These are phyloP conservation scores for Scytalidium lignicola DNA, from an alignment of 2,329 filamentous ascomycete genomes.

Conservation along the genomic window DNA sequence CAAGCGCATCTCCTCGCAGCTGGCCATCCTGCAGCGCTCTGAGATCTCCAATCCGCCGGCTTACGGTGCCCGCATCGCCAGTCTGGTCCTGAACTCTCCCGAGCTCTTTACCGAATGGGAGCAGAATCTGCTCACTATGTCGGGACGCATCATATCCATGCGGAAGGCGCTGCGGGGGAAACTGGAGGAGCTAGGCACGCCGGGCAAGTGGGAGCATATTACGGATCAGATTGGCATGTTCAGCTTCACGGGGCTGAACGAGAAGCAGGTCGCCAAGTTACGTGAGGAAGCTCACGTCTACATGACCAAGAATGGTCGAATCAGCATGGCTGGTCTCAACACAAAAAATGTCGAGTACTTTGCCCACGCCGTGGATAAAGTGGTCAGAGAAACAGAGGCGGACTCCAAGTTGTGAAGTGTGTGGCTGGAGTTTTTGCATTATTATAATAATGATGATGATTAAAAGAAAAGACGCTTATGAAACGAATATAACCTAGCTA, in stretches of 20 bases:
- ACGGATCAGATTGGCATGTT: constrained; percentile 99
- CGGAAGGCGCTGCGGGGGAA: constrained; percentile 70
- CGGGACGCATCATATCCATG: constrained; percentile 91
- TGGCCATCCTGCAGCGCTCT: constrained; percentile 89
- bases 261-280: constrained; percentile 68
- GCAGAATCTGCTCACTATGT: constrained; percentile 87
- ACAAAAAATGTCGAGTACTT: constrained; percentile 90
- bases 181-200: constrained; percentile 79
- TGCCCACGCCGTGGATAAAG: constrained; percentile 80
- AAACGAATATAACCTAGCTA: too few species aligned
- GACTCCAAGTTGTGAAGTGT: not conserved
- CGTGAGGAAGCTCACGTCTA: constrained; percentile 71
- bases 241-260: constrained; percentile 78
- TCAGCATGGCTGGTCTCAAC: constrained; percentile 98
- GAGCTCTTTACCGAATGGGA: constrained; percentile 83
- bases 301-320: constrained; percentile 96
- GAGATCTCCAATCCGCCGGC: constrained; percentile 97
- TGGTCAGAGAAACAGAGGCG: constrained; percentile 45
- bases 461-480: too few species aligned
- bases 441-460: too few species aligned
- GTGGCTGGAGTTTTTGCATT: too few species aligned
- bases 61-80: constrained; percentile 87
- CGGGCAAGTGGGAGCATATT: constrained; percentile 93
- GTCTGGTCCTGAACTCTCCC: constrained; percentile 76
- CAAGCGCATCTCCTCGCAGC: constrained; percentile 72